phyloP scores from a whole-genome alignment of 768 basidiomycete species.

The Leccinum arenicola region DNA sequence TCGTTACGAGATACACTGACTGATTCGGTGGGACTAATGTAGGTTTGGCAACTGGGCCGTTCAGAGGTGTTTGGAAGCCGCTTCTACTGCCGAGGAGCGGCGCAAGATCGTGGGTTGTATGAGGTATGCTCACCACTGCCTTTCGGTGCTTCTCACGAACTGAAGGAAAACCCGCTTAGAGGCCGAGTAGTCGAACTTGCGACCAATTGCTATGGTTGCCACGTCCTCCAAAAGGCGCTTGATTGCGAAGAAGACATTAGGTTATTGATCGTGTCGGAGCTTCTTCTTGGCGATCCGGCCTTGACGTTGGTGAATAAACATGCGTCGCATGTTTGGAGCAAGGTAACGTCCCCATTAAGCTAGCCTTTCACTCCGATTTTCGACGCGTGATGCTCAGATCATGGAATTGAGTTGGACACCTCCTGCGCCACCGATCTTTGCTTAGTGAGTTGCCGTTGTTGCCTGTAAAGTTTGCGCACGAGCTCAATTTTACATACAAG shows the following conservation, averaged over 20 bases:
- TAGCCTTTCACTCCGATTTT: background rate
- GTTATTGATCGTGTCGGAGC: conserved; percentile 78
- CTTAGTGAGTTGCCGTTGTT: conserved; percentile 53
- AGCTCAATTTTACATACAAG: conserved; percentile 35
- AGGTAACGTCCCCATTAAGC: conserved; percentile 41
- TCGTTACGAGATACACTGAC: conserved; percentile 7
- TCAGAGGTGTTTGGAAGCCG: conserved; percentile 81
- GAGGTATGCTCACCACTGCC: conserved; percentile 47
- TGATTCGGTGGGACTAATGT: conserved; percentile 10
- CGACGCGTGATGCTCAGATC: conserved; percentile 46
- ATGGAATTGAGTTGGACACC: conserved; percentile 90
- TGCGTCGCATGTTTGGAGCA: conserved; percentile 91
- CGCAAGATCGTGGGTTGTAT: conserved; percentile 84
- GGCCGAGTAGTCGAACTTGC: conserved; percentile 84
- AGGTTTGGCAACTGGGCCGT: conserved; percentile 95
- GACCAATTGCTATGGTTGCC: conserved; percentile 87
- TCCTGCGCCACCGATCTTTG: conserved; percentile 85
- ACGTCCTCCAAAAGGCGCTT: conserved; percentile 85
- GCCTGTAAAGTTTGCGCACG: background rate
- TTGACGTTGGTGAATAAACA: conserved; percentile 88
- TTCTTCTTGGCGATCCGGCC: conserved; percentile 80
- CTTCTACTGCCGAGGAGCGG: conserved; percentile 68
- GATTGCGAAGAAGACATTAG: conserved; percentile 89
- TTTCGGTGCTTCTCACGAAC: conserved; percentile 8
- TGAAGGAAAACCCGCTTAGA: conserved; percentile 34